Evolutionary conservation across 345 rosid genomes (phyloP), one percentile per base, ranked within the genome.

Genomic region (Salix udensis): DNA sequence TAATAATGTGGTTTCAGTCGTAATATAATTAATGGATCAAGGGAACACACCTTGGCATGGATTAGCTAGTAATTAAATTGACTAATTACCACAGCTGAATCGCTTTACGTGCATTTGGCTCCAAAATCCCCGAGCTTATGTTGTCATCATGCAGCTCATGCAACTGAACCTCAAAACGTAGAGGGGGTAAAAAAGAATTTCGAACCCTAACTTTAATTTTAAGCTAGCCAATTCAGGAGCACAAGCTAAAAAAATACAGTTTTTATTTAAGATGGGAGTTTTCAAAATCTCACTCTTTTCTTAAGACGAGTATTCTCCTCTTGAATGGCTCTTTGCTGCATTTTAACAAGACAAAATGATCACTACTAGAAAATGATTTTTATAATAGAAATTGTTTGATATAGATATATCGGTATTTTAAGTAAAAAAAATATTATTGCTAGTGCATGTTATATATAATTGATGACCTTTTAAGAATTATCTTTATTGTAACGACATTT

Each of bases 301-400:
- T 84, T 86, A 65, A 89, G 88, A 19, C 60, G 78, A 77, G 60
- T 26, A 72, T 82, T 88, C 77, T 88, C 93, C 84, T 89, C 88
- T 78, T 86, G 88, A 58, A 88, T 46, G 62, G 72, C 82, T 61
- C 71, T 80, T 34, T 79, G 85, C 92, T 89, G 89, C 74, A 5
- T 21, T 68, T 36, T 18, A 75, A 31, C 26, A 34, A 24, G 16
- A 52, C 2, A 28, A 34, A 46, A 31, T 31, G 37, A 5, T 42
- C 46, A 40, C 44, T 9, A 0, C 13, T 40, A 42, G 46, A 42
- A 42, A 42, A 42, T 42, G 10, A 11, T 42, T 2, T 11, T 42
- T 42, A 11, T 36, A 36, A 36, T 36, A 5, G 37, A 36, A 36
- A 36, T 36, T 36, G 37, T 36, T 36, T 36, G 37, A 2, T 2